Percentiles rank a stretch among this genome's conserved stretches.
These are phyloP conservation scores for Colletotrichum nymphaeae DNA, from an alignment of 2,329 filamentous ascomycete genomes.

Conservation along the genomic window DNA sequence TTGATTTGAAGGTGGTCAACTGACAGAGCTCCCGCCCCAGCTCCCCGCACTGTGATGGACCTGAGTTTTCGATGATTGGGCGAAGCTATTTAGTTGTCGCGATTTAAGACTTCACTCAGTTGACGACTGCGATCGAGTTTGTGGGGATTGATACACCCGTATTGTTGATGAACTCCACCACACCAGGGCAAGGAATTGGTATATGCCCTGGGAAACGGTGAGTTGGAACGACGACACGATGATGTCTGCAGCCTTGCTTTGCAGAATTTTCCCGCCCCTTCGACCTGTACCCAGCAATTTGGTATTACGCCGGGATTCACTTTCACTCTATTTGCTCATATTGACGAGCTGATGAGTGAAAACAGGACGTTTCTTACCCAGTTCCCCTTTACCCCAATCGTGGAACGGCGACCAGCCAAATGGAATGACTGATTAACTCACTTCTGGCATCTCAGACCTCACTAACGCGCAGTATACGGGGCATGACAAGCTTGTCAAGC, in stretches of 20 bases:
- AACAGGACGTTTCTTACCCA: not conserved
- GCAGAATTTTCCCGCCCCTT: not conserved
- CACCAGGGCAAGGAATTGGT: constrained; percentile 21
- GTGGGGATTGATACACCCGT: not conserved
- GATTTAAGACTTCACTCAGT: not conserved
- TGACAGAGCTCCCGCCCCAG: constrained; percentile 6
- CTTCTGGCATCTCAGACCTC: not conserved
- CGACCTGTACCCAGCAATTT: not conserved
- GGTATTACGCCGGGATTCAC: not conserved
- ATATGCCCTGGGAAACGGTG: constrained; percentile 23
- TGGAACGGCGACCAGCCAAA: not conserved
- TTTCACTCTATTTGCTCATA: not conserved
- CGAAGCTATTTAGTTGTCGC: not conserved
- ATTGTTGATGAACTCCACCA: constrained; percentile 6
- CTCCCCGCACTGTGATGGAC: constrained; percentile 6
- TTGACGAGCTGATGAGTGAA: not conserved
- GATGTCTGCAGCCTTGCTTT: constrained; percentile 7
- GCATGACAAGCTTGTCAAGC: not conserved
- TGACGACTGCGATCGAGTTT: constrained; percentile 7
- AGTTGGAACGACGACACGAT: not conserved
- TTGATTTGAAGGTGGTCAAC: constrained; percentile 9
- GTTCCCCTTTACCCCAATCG: not conserved
- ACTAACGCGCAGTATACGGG: not conserved
- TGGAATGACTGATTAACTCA: not conserved
- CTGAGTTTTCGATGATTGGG: not conserved